Percentiles rank a stretch among this genome's conserved stretches.
Evolutionary conservation across 768 basidiomycete species (phyloP).

Genomic region (Cyathus striatus): DNA sequence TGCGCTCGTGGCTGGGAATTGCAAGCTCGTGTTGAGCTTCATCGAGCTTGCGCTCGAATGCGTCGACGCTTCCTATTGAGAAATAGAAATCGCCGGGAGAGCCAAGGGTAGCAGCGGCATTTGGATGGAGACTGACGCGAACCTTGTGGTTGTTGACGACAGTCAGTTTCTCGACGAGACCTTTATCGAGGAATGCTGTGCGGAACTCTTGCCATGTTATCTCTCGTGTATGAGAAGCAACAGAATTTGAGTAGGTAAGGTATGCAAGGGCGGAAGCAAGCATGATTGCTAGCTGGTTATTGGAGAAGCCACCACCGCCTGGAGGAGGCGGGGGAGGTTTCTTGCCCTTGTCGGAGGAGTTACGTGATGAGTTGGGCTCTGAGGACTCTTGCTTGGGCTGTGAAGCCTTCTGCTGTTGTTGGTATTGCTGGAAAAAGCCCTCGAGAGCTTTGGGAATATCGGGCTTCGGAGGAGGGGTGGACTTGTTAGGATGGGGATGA

Average conservation of each 20-base stretch:
- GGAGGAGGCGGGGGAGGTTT: constrained; percentile 39
- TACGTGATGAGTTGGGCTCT: constrained; percentile 30
- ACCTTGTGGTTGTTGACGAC: constrained; percentile 91
- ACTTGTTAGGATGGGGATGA: constrained; percentile 8
- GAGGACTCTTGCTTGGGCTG: constrained; percentile 28
- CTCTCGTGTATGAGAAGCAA: constrained; percentile 61
- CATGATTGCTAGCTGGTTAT: constrained; percentile 49
- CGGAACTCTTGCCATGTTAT: constrained; percentile 99
- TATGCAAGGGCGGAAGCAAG: constrained; percentile 53
- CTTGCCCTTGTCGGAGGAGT: constrained; percentile 17
- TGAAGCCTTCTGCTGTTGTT: constrained; percentile 31
- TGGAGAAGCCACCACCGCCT: constrained; percentile 52
- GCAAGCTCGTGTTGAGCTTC: constrained; percentile 90
- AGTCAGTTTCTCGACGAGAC: constrained; percentile 87
- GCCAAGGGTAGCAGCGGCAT: constrained; percentile 57
- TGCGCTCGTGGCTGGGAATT: constrained; percentile 87
- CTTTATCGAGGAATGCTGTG: constrained; percentile 94
- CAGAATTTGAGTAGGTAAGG: constrained; percentile 59
- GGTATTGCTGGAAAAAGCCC: constrained; percentile 72
- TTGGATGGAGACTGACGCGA: constrained; percentile 88
- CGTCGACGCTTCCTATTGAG: constrained; percentile 96
- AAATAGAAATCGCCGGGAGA: constrained; percentile 87
- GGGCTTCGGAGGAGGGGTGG: constrained; percentile 23
- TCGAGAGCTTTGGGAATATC: constrained; percentile 65
- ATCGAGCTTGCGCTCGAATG: constrained; percentile 91